phyloP scores from a whole-genome alignment of 2,329 filamentous ascomycete species.

The Aspergillus nomiae region DNA sequence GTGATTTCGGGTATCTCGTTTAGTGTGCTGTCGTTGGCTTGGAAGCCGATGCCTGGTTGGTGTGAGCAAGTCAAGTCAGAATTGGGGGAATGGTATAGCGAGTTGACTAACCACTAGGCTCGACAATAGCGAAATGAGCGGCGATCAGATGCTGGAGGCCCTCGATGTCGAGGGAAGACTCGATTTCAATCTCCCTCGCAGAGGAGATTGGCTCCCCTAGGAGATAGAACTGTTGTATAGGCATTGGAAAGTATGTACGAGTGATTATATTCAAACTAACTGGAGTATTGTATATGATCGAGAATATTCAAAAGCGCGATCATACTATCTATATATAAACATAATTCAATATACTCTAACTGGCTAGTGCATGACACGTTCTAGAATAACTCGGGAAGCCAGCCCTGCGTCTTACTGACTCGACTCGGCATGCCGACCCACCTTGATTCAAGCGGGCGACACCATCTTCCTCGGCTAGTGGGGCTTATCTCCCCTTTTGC shows the following conservation, averaged over 20 bases:
- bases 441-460: neutral
- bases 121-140: slow-evolving; percentile 29
- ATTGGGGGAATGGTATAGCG: neutral
- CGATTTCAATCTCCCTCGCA: slow-evolving; percentile 24
- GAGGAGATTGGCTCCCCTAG: slow-evolving; percentile 23
- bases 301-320: neutral
- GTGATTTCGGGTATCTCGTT: neutral
- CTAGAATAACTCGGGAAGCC: neutral
- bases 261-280: neutral
- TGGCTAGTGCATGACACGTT: neutral
- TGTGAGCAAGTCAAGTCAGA: neutral
- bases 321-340: neutral
- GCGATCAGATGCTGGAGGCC: slow-evolving; percentile 25
- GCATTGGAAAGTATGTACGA: slow-evolving; percentile 9
- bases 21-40: neutral
- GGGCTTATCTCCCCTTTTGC: rapidly evolving
- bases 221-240: slow-evolving; percentile 24
- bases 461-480: neutral
- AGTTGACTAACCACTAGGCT: slow-evolving; percentile 21
- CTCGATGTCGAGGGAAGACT: slow-evolving; percentile 19
- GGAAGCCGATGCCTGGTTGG: neutral
- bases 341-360: neutral
- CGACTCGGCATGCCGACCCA: slow-evolving; percentile 1
- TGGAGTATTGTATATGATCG: neutral
- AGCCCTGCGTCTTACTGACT: neutral